phyloP scores from a whole-genome alignment of 768 basidiomycete genomes.

The Amanita muscaria region DNA sequence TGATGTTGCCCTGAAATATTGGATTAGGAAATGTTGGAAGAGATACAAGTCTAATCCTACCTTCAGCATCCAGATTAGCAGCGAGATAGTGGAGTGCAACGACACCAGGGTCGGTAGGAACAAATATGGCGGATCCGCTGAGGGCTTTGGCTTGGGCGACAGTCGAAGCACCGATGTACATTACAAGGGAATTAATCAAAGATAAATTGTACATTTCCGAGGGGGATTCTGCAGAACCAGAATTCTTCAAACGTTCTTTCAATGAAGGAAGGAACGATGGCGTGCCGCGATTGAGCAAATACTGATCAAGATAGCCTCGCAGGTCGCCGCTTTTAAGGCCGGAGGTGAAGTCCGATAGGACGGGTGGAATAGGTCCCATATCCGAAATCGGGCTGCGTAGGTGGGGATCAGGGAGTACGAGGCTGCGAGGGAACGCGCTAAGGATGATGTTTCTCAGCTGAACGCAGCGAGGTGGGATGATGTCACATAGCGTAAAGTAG shows the following conservation, averaged over 20 bases:
- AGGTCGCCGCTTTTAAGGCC: slow-evolving; percentile 77
- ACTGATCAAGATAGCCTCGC: slow-evolving; percentile 72
- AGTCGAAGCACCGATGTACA: slow-evolving; percentile 93
- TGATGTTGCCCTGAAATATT: slow-evolving; percentile 78
- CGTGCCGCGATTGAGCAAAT: slow-evolving; percentile 67
- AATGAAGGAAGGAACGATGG: slow-evolving; percentile 68
- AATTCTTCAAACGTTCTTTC: slow-evolving; percentile 62
- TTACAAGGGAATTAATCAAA: slow-evolving; percentile 87
- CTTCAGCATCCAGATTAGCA: slow-evolving; percentile 82
- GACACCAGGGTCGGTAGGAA: slow-evolving; percentile 76
- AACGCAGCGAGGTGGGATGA: slow-evolving; percentile 85
- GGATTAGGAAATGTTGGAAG: not conserved
- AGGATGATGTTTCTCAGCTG: slow-evolving; percentile 96
- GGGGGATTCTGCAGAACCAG: slow-evolving; percentile 34
- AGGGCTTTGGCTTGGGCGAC: slow-evolving; percentile 83
- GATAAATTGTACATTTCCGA: slow-evolving; percentile 76
- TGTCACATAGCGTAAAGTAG: slow-evolving; percentile 92
- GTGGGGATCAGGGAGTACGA: slow-evolving; percentile 81
- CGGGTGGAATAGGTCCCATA: slow-evolving; percentile 87
- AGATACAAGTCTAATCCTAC: slow-evolving; percentile 32
- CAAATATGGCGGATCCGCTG: slow-evolving; percentile 76
- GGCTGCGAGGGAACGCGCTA: slow-evolving; percentile 82
- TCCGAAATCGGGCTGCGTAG: slow-evolving; percentile 75
- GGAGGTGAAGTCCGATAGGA: slow-evolving; percentile 85
- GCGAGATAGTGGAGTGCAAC: slow-evolving; percentile 78